Base-by-base conservation (phyloP, 441 rosid genomes). In the Mallotus japonicus region DNA sequence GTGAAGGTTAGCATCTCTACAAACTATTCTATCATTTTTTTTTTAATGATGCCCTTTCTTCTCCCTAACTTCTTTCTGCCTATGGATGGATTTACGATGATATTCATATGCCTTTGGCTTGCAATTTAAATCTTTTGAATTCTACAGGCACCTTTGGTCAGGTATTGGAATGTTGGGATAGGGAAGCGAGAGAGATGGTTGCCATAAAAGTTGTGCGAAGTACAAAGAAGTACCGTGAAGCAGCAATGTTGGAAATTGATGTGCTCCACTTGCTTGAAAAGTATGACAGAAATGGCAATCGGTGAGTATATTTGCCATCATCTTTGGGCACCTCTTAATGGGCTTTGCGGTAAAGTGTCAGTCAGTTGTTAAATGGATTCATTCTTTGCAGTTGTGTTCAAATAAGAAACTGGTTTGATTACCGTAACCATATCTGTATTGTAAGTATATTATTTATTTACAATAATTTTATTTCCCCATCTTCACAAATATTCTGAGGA, bases 111-210 rank as follows among this genome's bases (percentile, higher is more conserved):
- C 69, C n/a, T 55, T 20, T 76, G 17, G 63, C 59, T 14, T 37
- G 72, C 57, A n/a, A 19, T 72, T 42, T 70, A 8, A 24, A 50
- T 60, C 46, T 3, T 24, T 73, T 58, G 51, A 54, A 50, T 70
- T 58, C 34, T 44, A 68, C 82, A 89, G 93, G 93, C 20, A 87
- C 91, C 51, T 89, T 89, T 72, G 91, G 93, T 67, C 90, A 83
- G 82, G 91, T 89, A 68, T 71, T 89, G 80, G 91, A 89, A 77
- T 89, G 93, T 68, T 89, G 88, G 86, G 93, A 89, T 75, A 86
- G 87, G 75, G 93, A 87, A 80, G 81, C 81, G 57, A 82, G 80
- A 76, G 90, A 86, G 76, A 79, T 81, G 81, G 93, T 87, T 74
- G 93, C 93, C 40, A 77, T 89, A 71, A 87, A 87, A 78, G 86